Percentiles rank a stretch among this genome's conserved stretches.
Conservation (phyloP, 139 green algal genomes). For the Ostreobium quekettii region DNA sequence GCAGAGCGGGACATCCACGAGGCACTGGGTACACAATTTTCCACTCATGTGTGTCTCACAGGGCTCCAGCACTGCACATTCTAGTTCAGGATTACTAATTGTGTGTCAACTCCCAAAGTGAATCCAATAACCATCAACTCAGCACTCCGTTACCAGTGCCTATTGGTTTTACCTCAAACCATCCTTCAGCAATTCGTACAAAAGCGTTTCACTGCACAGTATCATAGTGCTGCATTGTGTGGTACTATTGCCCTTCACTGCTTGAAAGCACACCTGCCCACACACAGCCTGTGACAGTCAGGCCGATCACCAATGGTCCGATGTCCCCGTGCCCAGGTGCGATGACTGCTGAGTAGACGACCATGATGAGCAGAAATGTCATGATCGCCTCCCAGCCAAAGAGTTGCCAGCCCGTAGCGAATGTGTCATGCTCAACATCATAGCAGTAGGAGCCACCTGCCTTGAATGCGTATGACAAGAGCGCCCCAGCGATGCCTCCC, state of each 20-base stretch:
- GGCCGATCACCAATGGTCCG: constrained; percentile 8
- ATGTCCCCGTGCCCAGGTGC: constrained; percentile 10
- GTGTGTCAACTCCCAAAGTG: neutral
- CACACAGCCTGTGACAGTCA: neutral
- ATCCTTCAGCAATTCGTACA: neutral
- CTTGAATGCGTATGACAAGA: neutral
- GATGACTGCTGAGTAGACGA: constrained; percentile 4
- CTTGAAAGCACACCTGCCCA: constrained; percentile 6
- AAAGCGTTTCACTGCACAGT: no score
- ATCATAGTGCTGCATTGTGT: neutral
- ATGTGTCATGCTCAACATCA: neutral
- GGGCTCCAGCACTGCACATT: no score
- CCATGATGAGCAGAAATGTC: constrained; percentile 15
- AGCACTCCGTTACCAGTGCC: neutral
- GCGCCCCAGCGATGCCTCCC: constrained; percentile 1
- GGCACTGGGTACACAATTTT: no score
- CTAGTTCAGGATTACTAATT: neutral
- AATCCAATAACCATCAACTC: neutral
- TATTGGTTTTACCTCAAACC: neutral
- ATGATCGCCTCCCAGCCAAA: constrained; percentile 12
- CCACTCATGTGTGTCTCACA: no score
- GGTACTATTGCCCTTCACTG: neutral
- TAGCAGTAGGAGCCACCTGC: constrained; percentile 12
- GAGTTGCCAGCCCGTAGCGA: neutral
- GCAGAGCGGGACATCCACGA: no score